Base-by-base conservation (phyloP, 1,139 yeast species). In the Candida sp. region DNA sequence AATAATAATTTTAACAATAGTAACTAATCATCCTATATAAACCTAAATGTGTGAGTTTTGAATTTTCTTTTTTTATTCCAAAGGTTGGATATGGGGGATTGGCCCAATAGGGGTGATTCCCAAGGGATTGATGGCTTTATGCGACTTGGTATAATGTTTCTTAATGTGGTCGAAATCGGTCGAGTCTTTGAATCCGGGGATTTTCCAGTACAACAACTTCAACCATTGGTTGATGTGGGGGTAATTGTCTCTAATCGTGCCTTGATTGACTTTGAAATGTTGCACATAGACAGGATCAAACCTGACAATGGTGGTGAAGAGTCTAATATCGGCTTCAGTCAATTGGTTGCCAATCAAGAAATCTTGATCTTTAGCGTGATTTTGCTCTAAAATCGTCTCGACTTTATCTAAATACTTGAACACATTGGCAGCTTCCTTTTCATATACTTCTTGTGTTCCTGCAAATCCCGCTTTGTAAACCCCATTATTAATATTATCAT, bases 391-490 rank as follows among this genome's bases (percentile, higher is more conserved):
- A 33, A 87, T 64, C 12, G 61, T 63, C 64, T 93, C 99, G 38
- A 88, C 81, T 56, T 78, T 82, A 57, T 89, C 96, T 58, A 91
- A 74, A 51, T 84, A 76, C 32, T 71, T 68, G 61, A 93, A 93
- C 33, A 91, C 70, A 40, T 75, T 77, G 36, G 61, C 64, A 5
- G 87, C 91, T 54, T 87, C 87, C 47, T 68, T 68, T 51, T 87
- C 95, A 60, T 93, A 93, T 22, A 86, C 89, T 47, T 84, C 90
- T 60, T 89, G 95, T 45, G 77, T 77, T 21, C 91, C 82, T 5
- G 97, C 90, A 65, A 91, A 93, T 0, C 98, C 98, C 2, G 95
- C 54, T 69, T 90, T 93, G 74, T 93, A 93, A 30, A 93, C 98
- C 35, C 97, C 98, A 61, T 89, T 90, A 73, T 90, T 91, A 63